phyloP scores from a whole-genome alignment of 2,329 filamentous ascomycete genomes.

The Diaporthe australafricana region DNA sequence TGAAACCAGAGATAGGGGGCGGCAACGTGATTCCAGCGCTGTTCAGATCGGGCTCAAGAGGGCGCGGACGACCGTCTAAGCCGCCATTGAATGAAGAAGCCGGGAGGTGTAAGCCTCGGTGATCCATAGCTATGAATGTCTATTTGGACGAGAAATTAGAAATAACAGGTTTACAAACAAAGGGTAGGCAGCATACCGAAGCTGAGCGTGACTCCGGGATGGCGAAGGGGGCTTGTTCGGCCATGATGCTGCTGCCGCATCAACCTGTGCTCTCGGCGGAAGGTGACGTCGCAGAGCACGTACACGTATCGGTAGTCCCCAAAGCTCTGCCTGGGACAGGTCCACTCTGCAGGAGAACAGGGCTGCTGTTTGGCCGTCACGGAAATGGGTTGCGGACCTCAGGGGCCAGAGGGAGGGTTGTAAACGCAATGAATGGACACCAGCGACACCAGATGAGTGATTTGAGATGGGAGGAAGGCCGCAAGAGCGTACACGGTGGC shows the following conservation, averaged over 20 bases:
- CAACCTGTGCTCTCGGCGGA: not conserved
- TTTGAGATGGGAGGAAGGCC: not conserved
- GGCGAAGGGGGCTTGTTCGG: conserved; percentile 6
- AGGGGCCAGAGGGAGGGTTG: not conserved
- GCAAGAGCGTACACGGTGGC: conserved; percentile 7
- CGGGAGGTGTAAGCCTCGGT: not conserved
- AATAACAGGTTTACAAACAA: conserved; percentile 25
- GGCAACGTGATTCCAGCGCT: conserved; percentile 36
- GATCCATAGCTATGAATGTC: conserved; percentile 32
- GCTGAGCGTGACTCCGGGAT: conserved; percentile 8
- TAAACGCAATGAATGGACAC: conserved; percentile 1
- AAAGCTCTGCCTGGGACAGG: not conserved
- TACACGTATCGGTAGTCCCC: conserved; percentile 2
- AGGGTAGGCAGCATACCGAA: conserved; percentile 36
- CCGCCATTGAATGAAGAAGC: not conserved
- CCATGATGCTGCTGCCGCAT: conserved; percentile 30
- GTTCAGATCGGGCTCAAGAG: conserved; percentile 39
- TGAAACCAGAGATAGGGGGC: conserved; percentile 4
- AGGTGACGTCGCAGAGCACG: not conserved
- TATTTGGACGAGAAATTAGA: conserved; percentile 39
- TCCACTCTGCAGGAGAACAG: not conserved
- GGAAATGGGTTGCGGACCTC: conserved; percentile 8
- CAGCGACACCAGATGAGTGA: conserved; percentile 6
- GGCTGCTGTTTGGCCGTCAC: not conserved
- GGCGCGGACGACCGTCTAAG: conserved; percentile 39